Conservation (phyloP, 306 rosid genomes). For the Pterocarpus macrocarpus region DNA sequence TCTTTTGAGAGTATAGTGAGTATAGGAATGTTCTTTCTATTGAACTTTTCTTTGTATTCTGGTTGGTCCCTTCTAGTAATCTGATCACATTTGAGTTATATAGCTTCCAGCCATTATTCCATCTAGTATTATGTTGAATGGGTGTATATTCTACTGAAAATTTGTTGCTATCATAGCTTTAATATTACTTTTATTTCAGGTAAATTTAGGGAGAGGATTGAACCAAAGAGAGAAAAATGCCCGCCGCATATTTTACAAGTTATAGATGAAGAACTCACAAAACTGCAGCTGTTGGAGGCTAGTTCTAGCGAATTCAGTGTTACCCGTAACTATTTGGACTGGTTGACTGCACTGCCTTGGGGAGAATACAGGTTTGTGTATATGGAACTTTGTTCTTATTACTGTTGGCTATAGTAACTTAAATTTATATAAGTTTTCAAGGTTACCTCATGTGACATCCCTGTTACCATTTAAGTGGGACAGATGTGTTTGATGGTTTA, state of each 20-base stretch:
- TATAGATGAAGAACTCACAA: constrained; percentile 95
- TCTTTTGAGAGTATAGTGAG: constrained; percentile 1
- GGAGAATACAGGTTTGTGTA: constrained; percentile 88
- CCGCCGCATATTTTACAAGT: constrained; percentile 96
- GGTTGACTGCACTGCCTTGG: constrained; percentile 99
- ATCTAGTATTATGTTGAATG: constrained; percentile 28
- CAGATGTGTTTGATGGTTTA: constrained; percentile 12
- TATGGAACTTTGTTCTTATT: constrained; percentile 31
- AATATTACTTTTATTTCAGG: constrained; percentile 59
- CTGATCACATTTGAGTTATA: constrained; percentile 21
- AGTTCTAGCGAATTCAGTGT: constrained; percentile 99
- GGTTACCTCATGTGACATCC: neutral
- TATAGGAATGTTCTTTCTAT: constrained; percentile 30
- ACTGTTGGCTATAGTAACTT: constrained; percentile 4
- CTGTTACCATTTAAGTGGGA: constrained; percentile 28
- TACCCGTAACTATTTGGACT: constrained; percentile 97
- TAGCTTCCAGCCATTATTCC: constrained; percentile 28
- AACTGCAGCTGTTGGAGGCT: constrained; percentile 93
- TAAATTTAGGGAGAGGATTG: constrained; percentile 94
- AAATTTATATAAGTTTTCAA: constrained; percentile 28
- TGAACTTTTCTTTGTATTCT: constrained; percentile 6
- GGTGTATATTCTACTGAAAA: constrained; percentile 25
- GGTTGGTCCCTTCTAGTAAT: constrained; percentile 28
- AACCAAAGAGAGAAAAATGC: constrained; percentile 91
- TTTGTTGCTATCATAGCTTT: constrained; percentile 35